Evolutionary conservation across 768 basidiomycete species (phyloP), one percentile per base, ranked within the genome.

Genomic region (Exidia glandulosa): DNA sequence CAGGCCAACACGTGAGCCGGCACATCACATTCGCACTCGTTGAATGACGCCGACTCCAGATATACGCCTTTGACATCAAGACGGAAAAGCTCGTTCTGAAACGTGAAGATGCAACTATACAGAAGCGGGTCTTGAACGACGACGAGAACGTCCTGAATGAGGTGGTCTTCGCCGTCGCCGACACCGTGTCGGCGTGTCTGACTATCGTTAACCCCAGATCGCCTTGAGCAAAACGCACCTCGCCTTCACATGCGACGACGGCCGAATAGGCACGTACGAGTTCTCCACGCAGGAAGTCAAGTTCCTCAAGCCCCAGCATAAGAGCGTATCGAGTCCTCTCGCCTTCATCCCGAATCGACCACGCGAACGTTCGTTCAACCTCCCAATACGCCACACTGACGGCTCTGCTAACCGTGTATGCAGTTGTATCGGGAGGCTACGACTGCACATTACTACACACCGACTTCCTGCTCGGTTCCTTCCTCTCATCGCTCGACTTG

Each of bases 371-470:
- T 36, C 7, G 65, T 64, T 25, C 33, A 29, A n/a, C 31, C 50
- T 29, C 33, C n/a, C 3, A 30, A 23, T 23, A 5, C 29, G n/a
- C 29, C 23, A n/a, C n/a, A n/a, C 32, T 41, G 59, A 36, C 32
- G 30, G 41, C 7, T 5, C 9, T 37, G 19, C 50, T 52, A 12
- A 29, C 30, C 6, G 25, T n/a, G 58, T 29, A n/a, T 14, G 23
- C 33, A 65, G 64, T 90, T 13, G 76, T 93, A 27, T 89, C 86
- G 61, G 88, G 83, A 4, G 90, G 90, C 2, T 91, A 87, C 65
- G 90, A 93, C 64, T 80, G 77, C 41, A 72, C 76, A 3, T 64
- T 92, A 29, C 67, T 87, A 14, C 90, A 92, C 66, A 85, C 82
- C 65, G 87, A 90, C 65, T 79, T 79, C 60, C 64, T 65, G 14